These are phyloP conservation scores for Colletotrichum incanum DNA, from an alignment of 2,329 filamentous ascomycete species.

Conservation along the genomic window DNA sequence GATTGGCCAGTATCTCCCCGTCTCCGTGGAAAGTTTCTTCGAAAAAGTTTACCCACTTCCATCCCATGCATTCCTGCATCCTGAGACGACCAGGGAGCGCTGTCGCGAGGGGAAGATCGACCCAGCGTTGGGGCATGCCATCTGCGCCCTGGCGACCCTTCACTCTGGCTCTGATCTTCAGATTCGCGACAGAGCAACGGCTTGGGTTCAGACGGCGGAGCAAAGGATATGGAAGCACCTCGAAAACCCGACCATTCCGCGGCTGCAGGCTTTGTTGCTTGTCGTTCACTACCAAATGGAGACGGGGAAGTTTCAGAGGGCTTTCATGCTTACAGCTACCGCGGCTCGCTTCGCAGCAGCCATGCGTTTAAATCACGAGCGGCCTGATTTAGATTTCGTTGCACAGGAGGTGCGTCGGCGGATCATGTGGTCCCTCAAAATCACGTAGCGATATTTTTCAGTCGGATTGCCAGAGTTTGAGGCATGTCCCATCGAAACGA, in stretches of 20 bases:
- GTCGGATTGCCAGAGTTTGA: slow-evolving; percentile 60
- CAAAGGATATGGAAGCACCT: slow-evolving; percentile 51
- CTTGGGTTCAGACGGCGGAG: slow-evolving; percentile 53
- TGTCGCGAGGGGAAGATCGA: slow-evolving; percentile 51
- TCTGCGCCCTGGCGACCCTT: slow-evolving; percentile 53
- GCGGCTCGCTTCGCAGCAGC: slow-evolving; percentile 56
- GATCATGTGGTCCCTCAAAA: slow-evolving; percentile 58
- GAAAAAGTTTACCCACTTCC: slow-evolving; percentile 47
- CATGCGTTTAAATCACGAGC: slow-evolving; percentile 58
- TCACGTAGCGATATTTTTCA: slow-evolving; percentile 59
- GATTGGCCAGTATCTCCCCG: slow-evolving; percentile 44
- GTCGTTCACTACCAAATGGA: slow-evolving; percentile 63
- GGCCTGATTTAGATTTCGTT: slow-evolving; percentile 51
- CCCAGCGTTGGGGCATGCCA: slow-evolving; percentile 50
- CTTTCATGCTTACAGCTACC: slow-evolving; percentile 56
- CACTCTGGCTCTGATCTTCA: slow-evolving; percentile 47
- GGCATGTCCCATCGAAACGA: slow-evolving; percentile 56
- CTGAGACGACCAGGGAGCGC: slow-evolving; percentile 51
- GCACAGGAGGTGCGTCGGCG: slow-evolving; percentile 57
- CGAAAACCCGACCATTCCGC: slow-evolving; percentile 47
- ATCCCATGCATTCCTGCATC: slow-evolving; percentile 55
- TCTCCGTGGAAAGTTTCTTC: slow-evolving; percentile 48
- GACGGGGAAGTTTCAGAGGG: slow-evolving; percentile 60
- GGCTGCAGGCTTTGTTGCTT: slow-evolving; percentile 60
- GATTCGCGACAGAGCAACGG: slow-evolving; percentile 44